These are phyloP conservation scores for Apiospora arundinis DNA, from an alignment of 2,329 filamentous ascomycete species.

Conservation along the genomic window DNA sequence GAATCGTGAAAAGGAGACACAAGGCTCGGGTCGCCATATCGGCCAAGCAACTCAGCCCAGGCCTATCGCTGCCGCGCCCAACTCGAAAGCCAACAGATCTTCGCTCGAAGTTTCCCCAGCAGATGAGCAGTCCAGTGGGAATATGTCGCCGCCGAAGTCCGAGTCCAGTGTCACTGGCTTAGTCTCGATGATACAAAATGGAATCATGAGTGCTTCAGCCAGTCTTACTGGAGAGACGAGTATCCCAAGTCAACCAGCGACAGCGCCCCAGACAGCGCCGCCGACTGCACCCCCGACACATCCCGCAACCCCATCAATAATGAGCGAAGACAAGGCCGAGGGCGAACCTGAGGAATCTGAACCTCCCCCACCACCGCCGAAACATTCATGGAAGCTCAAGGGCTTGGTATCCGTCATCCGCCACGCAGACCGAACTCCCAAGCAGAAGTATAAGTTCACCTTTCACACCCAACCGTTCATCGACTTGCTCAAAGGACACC, in stretches of 20 bases:
- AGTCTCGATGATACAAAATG: slow-evolving; percentile 43
- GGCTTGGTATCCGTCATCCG: slow-evolving; percentile 96
- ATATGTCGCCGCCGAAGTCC: slow-evolving; percentile 31
- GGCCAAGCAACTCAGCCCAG: slow-evolving; percentile 30
- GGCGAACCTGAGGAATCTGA: slow-evolving; percentile 49
- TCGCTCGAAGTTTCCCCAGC: slow-evolving; percentile 26
- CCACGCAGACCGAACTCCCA: slow-evolving; percentile 95
- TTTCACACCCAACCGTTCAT: slow-evolving; percentile 98
- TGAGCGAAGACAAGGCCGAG: slow-evolving; percentile 34
- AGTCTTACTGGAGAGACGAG: slow-evolving; percentile 15
- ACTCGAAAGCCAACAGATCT: slow-evolving; percentile 28
- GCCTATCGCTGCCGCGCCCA: slow-evolving; percentile 23
- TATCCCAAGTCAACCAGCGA: slow-evolving; percentile 9
- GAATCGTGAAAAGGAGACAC: slow-evolving; percentile 43
- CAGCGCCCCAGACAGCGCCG: slow-evolving; percentile 3
- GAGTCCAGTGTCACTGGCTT: slow-evolving; percentile 34
- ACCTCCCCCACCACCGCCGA: slow-evolving; percentile 73
- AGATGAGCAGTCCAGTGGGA: slow-evolving; percentile 32
- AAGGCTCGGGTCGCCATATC: slow-evolving; percentile 22
- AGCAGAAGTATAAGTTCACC: slow-evolving; percentile 99
- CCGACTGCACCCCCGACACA: slow-evolving; percentile 40
- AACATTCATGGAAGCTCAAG: slow-evolving; percentile 97
- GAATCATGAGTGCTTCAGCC: slow-evolving; percentile 36
- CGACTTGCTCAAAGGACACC: slow-evolving; percentile 90
- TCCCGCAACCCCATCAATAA: slow-evolving; percentile 43